Evolutionary conservation across 371 early-diverging fungal species (phyloP).

Genomic region (Mortierella sp.): DNA sequence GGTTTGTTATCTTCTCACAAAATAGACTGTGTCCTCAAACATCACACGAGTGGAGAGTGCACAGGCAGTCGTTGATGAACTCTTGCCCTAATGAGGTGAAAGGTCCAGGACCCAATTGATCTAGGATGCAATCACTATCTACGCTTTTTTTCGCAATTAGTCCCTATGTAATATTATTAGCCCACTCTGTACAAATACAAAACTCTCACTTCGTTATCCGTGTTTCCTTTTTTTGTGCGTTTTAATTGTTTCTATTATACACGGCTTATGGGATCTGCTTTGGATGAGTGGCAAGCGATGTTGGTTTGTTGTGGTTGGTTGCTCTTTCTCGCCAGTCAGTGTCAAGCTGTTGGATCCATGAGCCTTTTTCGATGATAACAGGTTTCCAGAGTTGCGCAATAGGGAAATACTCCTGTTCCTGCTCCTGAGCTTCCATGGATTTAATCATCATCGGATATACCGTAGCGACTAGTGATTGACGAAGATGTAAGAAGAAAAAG

Average conservation of each 20-base stretch:
- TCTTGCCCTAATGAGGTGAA: constrained; percentile 23
- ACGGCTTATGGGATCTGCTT: background rate
- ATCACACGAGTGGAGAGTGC: constrained; percentile 43
- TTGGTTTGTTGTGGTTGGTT: background rate
- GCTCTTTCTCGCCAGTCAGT: background rate
- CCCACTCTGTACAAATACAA: constrained; percentile 4
- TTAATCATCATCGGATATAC: constrained; percentile 58
- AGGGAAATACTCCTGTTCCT: background rate
- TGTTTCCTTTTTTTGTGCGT: background rate
- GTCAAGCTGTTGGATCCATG: background rate
- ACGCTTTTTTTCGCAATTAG: background rate
- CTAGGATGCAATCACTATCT: background rate
- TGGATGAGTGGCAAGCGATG: too few relatives aligned
- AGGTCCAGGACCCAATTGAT: background rate
- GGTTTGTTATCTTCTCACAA: background rate
- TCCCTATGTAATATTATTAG: constrained; percentile 16
- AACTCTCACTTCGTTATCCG: background rate
- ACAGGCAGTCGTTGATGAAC: constrained; percentile 46
- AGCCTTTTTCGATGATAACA: constrained; percentile 1
- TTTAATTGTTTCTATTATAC: constrained; percentile 18
- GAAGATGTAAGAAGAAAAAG: background rate
- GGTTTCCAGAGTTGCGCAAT: background rate
- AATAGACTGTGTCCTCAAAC: constrained; percentile 48
- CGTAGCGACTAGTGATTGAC: constrained; percentile 49
- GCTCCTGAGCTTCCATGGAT: background rate